Evolutionary conservation across 208 protist species (phyloP).

Genomic region (Herpetomonas tarakana): DNA sequence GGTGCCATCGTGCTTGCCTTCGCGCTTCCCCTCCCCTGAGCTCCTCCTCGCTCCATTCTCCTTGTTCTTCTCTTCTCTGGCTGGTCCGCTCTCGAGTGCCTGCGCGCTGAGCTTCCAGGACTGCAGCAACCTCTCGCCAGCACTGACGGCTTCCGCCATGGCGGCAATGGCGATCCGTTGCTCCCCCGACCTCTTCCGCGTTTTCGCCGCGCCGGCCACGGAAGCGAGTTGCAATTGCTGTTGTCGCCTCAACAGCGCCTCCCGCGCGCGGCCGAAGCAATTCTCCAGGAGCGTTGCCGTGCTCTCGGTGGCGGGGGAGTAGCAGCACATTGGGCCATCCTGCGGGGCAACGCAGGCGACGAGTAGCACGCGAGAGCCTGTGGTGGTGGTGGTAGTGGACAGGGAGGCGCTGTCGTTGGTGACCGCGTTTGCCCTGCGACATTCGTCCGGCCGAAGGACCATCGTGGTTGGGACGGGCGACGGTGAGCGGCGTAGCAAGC

Average conservation of each 20-base stretch:
- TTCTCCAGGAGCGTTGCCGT: neutral
- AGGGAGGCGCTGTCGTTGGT: neutral
- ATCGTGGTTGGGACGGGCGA: neutral
- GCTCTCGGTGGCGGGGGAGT: neutral
- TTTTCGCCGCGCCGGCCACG: neutral
- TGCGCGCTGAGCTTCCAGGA: neutral
- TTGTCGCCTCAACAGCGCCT: neutral
- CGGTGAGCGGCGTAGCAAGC: neutral
- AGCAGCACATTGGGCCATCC: neutral
- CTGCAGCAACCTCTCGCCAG: neutral
- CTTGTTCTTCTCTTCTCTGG: too few species aligned
- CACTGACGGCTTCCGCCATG: neutral
- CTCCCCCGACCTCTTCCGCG: neutral
- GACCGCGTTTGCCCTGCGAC: neutral
- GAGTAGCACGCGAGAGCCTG: neutral
- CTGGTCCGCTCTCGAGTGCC: too few species aligned
- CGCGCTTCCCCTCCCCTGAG: too few species aligned
- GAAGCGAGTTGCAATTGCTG: neutral
- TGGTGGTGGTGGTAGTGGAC: neutral
- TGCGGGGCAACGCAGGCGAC: constrained; percentile 2
- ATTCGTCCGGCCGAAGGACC: too few species aligned
- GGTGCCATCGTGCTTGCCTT: too few species aligned
- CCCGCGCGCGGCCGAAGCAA: neutral
- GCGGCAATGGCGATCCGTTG: neutral
- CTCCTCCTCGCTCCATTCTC: too few species aligned